A percentile compares a stretch with the other conserved stretches of the same genome.
Evolutionary conservation across 2,329 filamentous ascomycete genomes (phyloP).

Genomic region (Apiospora hydei): DNA sequence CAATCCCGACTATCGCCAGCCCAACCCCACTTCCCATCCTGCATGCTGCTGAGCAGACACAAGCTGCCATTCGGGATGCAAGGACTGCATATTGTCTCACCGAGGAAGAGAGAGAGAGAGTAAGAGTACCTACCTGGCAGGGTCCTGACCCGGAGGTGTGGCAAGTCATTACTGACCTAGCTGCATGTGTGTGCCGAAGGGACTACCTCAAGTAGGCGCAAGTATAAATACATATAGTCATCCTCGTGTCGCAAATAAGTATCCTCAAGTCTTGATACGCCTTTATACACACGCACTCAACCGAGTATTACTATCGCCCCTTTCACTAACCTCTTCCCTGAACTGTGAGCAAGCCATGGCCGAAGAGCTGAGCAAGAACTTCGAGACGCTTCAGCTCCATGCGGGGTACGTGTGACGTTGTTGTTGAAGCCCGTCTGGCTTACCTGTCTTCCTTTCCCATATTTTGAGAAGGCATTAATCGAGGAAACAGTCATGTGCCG

Average conservation of each 20-base stretch:
- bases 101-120: background rate
- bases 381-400: slow-evolving; percentile 87
- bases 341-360: slow-evolving; percentile 44
- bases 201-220: background rate
- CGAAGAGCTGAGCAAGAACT: slow-evolving; percentile 64
- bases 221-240: slow-evolving; percentile 15
- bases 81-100: slow-evolving; percentile 7
- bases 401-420: slow-evolving; percentile 67
- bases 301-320: background rate
- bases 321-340: background rate
- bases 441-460: background rate
- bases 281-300: background rate
- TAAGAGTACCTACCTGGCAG: background rate
- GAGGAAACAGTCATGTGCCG: slow-evolving; percentile 69
- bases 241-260: background rate
- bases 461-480: background rate
- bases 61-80: background rate
- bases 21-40: slow-evolving; percentile 6
- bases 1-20: slow-evolving; percentile 17
- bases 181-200: background rate
- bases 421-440: slow-evolving; percentile 27
- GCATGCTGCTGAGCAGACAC: background rate
- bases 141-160: slow-evolving; percentile 11
- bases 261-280: background rate
- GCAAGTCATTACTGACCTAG: background rate